Conservation (phyloP, 306 rosid species). For the Citrullus mucosospermus region DNA sequence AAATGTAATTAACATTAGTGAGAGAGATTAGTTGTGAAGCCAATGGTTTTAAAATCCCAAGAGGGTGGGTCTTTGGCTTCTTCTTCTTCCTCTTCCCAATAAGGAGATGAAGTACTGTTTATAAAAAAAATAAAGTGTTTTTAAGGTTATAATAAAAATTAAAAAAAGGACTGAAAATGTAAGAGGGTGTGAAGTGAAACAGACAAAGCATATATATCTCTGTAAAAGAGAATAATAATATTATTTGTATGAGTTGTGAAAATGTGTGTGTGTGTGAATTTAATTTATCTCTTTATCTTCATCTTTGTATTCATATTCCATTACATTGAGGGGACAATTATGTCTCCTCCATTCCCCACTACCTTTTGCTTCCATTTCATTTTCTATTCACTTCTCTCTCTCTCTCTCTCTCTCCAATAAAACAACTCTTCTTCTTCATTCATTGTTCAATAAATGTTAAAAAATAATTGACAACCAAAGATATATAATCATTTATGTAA, state of each 20-base stretch:
- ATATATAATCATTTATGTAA: not conserved
- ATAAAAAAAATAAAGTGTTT: not conserved
- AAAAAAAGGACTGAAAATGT: not conserved
- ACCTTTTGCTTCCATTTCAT: not conserved
- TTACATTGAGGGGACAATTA: slow-evolving; percentile 60
- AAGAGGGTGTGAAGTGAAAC: not conserved
- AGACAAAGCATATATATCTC: not conserved
- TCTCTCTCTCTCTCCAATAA: not conserved
- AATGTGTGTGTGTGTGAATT: not conserved
- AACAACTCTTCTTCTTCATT: not conserved
- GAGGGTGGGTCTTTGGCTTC: not conserved
- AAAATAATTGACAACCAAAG: not conserved
- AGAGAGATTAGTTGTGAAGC: not conserved
- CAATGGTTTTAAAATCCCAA: not conserved
- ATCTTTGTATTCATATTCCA: slow-evolving; percentile 36
- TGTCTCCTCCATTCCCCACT: slow-evolving; percentile 47
- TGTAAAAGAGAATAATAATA: not conserved
- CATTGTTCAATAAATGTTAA: not conserved
- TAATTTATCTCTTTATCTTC: not conserved
- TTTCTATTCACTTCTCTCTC: not conserved
- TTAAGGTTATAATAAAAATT: not conserved
- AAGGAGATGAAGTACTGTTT: not conserved
- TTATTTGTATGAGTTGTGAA: not conserved
- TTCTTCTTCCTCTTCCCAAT: not conserved
- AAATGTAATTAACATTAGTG: not conserved